phyloP scores from a whole-genome alignment of 192 early-diverging fungal species.

The Linnemannia hyalina region DNA sequence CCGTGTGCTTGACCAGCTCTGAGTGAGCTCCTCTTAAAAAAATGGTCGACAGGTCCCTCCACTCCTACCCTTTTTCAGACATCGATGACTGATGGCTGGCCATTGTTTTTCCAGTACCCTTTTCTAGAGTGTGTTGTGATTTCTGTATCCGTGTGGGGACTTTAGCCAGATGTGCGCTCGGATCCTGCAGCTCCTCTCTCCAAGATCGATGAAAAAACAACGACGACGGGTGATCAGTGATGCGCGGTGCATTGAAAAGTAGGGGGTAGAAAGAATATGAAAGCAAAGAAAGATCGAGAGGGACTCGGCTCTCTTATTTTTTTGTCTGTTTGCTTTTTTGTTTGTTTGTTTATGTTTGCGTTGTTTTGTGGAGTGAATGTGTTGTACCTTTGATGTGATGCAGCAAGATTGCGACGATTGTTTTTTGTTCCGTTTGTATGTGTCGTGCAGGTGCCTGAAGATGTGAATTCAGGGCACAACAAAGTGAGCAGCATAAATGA shows the following conservation, averaged over 20 bases:
- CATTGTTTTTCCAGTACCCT: neutral
- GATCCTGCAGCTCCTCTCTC: neutral
- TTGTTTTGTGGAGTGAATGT: no score
- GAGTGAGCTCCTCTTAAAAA: neutral
- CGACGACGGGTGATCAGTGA: no score
- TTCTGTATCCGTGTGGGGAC: no score
- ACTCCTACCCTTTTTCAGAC: neutral
- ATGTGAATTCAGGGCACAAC: neutral
- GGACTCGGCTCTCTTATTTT: neutral
- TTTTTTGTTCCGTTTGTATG: neutral
- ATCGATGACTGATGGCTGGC: neutral
- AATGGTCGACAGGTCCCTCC: neutral
- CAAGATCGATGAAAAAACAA: no score
- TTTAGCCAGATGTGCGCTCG: neutral
- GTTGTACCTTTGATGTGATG: neutral
- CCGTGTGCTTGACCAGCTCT: slow-evolving; percentile 3
- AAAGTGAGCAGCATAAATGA: neutral
- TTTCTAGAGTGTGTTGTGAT: no score
- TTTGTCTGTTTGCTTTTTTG: neutral
- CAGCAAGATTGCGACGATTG: neutral
- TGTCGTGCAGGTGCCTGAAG: neutral
- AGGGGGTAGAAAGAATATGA: neutral
- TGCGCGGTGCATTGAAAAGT: no score
- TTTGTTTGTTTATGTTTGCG: neutral
- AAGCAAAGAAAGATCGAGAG: slow-evolving; percentile 2